A percentile compares a stretch with the other conserved stretches of the same genome.
phyloP scores from a whole-genome alignment of 768 basidiomycete genomes.

The Boletus patriciae region DNA sequence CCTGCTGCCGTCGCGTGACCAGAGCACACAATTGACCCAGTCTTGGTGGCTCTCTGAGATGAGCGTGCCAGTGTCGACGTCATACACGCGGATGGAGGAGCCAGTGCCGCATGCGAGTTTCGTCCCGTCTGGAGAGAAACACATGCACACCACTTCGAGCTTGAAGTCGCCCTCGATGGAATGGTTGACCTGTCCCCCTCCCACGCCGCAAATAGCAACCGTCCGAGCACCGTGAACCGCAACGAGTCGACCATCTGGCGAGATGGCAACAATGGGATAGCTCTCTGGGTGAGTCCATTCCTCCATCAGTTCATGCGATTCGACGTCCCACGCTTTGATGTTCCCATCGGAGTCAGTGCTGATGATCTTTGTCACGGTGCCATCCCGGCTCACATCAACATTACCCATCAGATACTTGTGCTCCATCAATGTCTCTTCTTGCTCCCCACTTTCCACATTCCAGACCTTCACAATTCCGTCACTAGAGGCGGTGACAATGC shows the following conservation, averaged over 20 bases:
- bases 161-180: neutral
- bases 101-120: neutral
- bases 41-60: neutral
- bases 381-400: neutral
- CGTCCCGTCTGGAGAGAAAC: neutral
- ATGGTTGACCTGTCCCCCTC: neutral
- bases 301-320: neutral
- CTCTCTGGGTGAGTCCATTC: neutral
- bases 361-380: slow-evolving; percentile 1
- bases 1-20: slow-evolving; percentile 14
- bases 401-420: no score
- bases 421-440: neutral
- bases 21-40: neutral
- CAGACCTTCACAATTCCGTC: neutral
- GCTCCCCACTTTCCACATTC: neutral
- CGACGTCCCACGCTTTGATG: slow-evolving; percentile 3
- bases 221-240: neutral
- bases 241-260: neutral
- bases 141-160: no score
- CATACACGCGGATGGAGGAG: neutral
- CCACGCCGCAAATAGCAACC: neutral
- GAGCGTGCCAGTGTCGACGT: neutral
- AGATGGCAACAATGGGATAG: neutral
- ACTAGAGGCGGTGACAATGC: neutral
- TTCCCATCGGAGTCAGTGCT: neutral